Conservation (phyloP, 2,329 filamentous ascomycete species). For the Leptographium radiaticola region DNA sequence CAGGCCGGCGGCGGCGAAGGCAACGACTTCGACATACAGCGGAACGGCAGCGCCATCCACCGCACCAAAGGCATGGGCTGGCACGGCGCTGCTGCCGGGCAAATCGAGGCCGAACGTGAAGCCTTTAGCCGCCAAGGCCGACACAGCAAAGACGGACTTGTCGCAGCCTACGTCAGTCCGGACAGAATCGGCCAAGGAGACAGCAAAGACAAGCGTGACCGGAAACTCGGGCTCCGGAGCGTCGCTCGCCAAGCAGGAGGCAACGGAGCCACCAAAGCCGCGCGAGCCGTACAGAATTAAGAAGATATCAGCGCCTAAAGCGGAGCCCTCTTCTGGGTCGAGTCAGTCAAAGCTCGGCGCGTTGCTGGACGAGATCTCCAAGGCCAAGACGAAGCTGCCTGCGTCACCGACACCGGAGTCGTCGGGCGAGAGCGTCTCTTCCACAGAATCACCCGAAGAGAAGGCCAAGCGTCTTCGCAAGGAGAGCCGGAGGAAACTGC, state of each 20-base stretch:
- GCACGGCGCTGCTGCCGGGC: conserved; percentile 26
- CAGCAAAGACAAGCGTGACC: conserved; percentile 10
- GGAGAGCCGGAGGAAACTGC: conserved; percentile 55
- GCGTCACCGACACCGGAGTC: conserved; percentile 21
- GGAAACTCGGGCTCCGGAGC: not conserved
- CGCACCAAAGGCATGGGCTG: conserved; percentile 16
- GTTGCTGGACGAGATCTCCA: conserved; percentile 36
- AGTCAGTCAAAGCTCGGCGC: conserved; percentile 38
- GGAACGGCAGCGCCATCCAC: conserved; percentile 7
- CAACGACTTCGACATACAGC: conserved; percentile 11
- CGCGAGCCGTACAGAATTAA: conserved; percentile 13
- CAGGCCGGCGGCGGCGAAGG: conserved; percentile 16
- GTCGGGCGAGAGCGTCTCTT: conserved; percentile 26
- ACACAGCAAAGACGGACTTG: conserved; percentile 12
- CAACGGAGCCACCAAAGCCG: not conserved
- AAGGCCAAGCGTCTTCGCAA: conserved; percentile 56
- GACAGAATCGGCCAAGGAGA: not conserved
- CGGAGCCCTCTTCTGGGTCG: conserved; percentile 17
- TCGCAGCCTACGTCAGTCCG: not conserved
- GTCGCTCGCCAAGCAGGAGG: not conserved
- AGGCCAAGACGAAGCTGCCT: conserved; percentile 37
- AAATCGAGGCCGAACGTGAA: conserved; percentile 33
- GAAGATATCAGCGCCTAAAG: conserved; percentile 14
- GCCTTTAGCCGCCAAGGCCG: conserved; percentile 10
- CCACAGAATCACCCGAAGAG: conserved; percentile 54